phyloP scores from a whole-genome alignment of 2,329 filamentous ascomycete genomes.

The Penicillium freii region DNA sequence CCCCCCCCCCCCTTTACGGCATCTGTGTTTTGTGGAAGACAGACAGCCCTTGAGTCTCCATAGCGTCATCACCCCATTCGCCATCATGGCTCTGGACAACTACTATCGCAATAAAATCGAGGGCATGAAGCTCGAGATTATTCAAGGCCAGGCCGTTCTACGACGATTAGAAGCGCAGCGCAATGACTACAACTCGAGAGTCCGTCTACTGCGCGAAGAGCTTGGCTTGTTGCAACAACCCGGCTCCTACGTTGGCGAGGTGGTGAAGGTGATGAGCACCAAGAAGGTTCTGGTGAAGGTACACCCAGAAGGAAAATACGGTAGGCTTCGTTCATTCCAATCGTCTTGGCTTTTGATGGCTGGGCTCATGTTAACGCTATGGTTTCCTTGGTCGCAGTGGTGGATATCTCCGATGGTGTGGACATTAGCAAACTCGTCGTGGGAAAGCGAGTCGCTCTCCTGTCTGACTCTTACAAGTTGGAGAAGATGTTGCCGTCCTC shows the following conservation, averaged over 20 bases:
- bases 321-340: constrained; percentile 51
- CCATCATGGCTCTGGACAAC: constrained; percentile 94
- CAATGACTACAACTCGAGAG: constrained; percentile 98
- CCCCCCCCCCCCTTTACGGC: not conserved
- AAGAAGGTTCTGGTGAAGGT: constrained; percentile 99
- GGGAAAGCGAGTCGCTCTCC: constrained; percentile 92
- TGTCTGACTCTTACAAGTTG: constrained; percentile 97
- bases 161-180: constrained; percentile 94
- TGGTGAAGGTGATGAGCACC: constrained; percentile 99
- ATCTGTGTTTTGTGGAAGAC: constrained; percentile 3
- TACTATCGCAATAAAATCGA: constrained; percentile 99
- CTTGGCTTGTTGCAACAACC: constrained; percentile 94
- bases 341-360: not conserved
- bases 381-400: constrained; percentile 58
- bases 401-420: constrained; percentile 91
- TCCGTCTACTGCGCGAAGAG: constrained; percentile 91
- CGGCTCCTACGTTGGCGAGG: constrained; percentile 96
- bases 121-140: constrained; percentile 99
- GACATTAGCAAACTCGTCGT: constrained; percentile 94
- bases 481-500: constrained; percentile 98
- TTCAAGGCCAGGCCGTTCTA: constrained; percentile 94
- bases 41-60: constrained; percentile 14
- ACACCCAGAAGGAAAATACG: constrained; percentile 99
- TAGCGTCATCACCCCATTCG: constrained; percentile 33
- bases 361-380: not conserved